Percentiles rank a stretch among this genome's conserved stretches.
Conservation (phyloP, 139 green algal species). For the Ettlia oleoabundans region DNA sequence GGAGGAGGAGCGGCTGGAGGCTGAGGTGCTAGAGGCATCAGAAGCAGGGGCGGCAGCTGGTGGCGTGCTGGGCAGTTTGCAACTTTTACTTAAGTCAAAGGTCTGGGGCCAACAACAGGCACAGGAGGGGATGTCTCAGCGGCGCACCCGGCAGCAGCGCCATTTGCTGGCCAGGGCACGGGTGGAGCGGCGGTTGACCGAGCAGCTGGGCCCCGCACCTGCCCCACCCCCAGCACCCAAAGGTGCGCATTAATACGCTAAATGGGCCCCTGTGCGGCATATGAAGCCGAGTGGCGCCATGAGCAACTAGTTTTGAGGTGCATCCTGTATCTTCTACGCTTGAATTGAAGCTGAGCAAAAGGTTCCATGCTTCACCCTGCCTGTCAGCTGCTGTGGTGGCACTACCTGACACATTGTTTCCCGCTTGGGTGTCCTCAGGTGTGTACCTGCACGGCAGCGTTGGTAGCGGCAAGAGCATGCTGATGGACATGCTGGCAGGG, state of each 20-base stretch:
- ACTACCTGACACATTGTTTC: too few relatives aligned
- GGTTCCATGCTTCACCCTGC: too few relatives aligned
- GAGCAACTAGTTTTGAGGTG: too few relatives aligned
- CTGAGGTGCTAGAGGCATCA: background rate
- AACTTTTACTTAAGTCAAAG: background rate
- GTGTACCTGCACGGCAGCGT: constrained; percentile 77
- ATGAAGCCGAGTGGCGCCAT: too few relatives aligned
- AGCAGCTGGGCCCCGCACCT: constrained; percentile 11
- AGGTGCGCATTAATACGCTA: too few relatives aligned
- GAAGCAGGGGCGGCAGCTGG: background rate
- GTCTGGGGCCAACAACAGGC: background rate
- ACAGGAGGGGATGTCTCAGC: background rate
- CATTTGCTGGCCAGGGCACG: background rate
- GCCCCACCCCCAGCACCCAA: constrained; percentile 18
- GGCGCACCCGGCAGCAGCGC: constrained; percentile 9
- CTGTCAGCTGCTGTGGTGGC: too few relatives aligned
- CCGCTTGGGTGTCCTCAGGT: too few relatives aligned
- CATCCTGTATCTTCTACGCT: too few relatives aligned
- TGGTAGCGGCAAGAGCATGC: constrained; percentile 72
- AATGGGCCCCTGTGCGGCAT: too few relatives aligned
- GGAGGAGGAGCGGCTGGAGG: background rate
- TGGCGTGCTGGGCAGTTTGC: constrained; percentile 4
- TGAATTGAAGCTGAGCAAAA: background rate
- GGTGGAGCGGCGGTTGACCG: constrained; percentile 2
- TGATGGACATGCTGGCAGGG: constrained; percentile 71